These are phyloP conservation scores for Exsudoporus frostii DNA, from an alignment of 768 basidiomycete genomes.

Conservation along the genomic window DNA sequence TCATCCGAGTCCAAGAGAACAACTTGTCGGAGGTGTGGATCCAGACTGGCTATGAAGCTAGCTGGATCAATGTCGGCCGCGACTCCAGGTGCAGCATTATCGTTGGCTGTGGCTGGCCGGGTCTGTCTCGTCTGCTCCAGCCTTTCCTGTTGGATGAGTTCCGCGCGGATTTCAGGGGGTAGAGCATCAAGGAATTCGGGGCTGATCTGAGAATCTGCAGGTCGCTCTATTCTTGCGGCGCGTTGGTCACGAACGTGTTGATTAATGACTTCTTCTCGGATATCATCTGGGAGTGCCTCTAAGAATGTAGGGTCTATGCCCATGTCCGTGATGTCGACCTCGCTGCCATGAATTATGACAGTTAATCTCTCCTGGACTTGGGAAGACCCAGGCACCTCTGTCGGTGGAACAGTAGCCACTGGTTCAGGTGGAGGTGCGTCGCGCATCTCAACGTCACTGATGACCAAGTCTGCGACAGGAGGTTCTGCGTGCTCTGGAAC, in stretches of 20 bases:
- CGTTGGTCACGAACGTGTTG: slow-evolving; percentile 94
- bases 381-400: slow-evolving; percentile 31
- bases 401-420: slow-evolving; percentile 13
- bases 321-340: slow-evolving; percentile 96
- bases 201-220: slow-evolving; percentile 85
- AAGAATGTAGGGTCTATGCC: slow-evolving; percentile 98
- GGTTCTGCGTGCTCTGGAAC: slow-evolving; percentile 12
- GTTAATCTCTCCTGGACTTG: slow-evolving; percentile 65
- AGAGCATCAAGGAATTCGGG: slow-evolving; percentile 94
- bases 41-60: slow-evolving; percentile 88
- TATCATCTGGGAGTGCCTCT: slow-evolving; percentile 96
- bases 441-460: slow-evolving; percentile 49
- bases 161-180: slow-evolving; percentile 93
- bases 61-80: slow-evolving; percentile 82
- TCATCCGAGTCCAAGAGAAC: slow-evolving; percentile 89
- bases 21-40: slow-evolving; percentile 85
- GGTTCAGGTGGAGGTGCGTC: slow-evolving; percentile 34
- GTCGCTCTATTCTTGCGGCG: slow-evolving; percentile 69
- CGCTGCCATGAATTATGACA: slow-evolving; percentile 86
- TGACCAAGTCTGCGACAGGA: slow-evolving; percentile 32
- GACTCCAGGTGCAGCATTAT: slow-evolving; percentile 31
- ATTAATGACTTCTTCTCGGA: slow-evolving; percentile 96
- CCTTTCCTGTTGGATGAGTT: slow-evolving; percentile 94
- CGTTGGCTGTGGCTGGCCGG: slow-evolving; percentile 31
- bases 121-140: slow-evolving; percentile 70